A percentile compares a stretch with the other conserved stretches of the same genome.
phyloP scores from a whole-genome alignment of 345 rosid genomes.

The Raphanus sativus region DNA sequence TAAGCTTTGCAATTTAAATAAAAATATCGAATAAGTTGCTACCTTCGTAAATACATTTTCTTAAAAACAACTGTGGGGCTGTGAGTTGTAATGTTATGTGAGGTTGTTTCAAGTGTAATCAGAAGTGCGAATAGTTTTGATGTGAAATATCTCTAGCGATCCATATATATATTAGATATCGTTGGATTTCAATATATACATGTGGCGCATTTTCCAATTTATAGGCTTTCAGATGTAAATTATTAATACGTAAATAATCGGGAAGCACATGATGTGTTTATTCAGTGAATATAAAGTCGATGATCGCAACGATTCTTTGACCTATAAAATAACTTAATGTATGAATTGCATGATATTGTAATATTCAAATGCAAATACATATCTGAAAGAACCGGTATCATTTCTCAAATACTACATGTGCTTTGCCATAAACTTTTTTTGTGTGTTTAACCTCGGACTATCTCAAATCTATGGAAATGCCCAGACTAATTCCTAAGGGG shows the following conservation, averaged over 20 bases:
- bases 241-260: not conserved
- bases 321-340: not conserved
- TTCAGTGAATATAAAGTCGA: constrained; percentile 11
- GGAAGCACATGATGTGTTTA: constrained; percentile 23
- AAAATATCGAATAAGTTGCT: not conserved
- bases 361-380: not conserved
- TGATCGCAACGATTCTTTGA: constrained; percentile 14
- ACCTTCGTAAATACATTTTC: not conserved
- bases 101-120: not conserved
- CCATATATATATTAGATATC: not conserved
- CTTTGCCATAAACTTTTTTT: not conserved
- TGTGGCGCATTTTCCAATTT: not conserved
- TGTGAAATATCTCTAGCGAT: not conserved
- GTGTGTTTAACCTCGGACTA: too few species aligned
- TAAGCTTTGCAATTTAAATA: not conserved
- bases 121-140: not conserved
- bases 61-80: not conserved
- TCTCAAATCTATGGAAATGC: too few species aligned
- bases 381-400: not conserved
- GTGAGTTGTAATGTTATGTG: not conserved
- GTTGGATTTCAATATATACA: not conserved
- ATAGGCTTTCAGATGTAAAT: not conserved
- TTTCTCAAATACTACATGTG: constrained; percentile 20
- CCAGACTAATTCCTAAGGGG: too few species aligned
- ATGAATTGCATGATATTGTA: not conserved